Percentiles rank a stretch among this genome's conserved stretches.
Conservation (phyloP, 1,284 basidiomycete genomes). For the Heterobasidion parviporum region DNA sequence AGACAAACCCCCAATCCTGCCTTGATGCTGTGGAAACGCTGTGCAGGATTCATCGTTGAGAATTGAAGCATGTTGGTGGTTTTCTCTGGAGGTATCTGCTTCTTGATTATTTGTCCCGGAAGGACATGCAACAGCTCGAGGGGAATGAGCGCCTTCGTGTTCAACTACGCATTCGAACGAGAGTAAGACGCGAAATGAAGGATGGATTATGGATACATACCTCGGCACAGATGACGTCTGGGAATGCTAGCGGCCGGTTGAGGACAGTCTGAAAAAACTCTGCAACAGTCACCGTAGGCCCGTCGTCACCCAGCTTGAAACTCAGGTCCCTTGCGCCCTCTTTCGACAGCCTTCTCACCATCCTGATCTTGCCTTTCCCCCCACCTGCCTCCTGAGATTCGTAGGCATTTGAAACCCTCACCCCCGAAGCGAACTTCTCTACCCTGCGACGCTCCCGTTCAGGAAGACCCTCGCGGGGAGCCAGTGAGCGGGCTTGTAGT, state of each 20-base stretch:
- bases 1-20: constrained; percentile 42
- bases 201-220: constrained; percentile 24
- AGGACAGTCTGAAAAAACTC: constrained; percentile 46
- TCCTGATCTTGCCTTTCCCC: constrained; percentile 2
- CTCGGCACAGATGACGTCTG: constrained; percentile 57
- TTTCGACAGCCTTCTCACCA: constrained; percentile 44
- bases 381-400: background rate
- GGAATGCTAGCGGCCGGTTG: constrained; percentile 44
- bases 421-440: constrained; percentile 1
- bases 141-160: constrained; percentile 58
- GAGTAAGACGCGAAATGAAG: background rate
- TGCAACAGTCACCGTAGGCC: constrained; percentile 45
- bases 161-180: constrained; percentile 34
- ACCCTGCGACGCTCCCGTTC: background rate
- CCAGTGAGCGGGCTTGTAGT: background rate
- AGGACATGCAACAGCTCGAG: constrained; percentile 59
- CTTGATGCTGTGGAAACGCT: constrained; percentile 51
- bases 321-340: constrained; percentile 36
- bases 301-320: constrained; percentile 27
- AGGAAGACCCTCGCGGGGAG: background rate
- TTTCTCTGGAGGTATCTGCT: constrained; percentile 61
- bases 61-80: constrained; percentile 61
- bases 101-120: constrained; percentile 66
- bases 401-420: constrained; percentile 7
- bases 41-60: constrained; percentile 56